These are phyloP conservation scores for Mycothermus thermophilus DNA, from an alignment of 495 filamentous ascomycete species.

Conservation along the genomic window DNA sequence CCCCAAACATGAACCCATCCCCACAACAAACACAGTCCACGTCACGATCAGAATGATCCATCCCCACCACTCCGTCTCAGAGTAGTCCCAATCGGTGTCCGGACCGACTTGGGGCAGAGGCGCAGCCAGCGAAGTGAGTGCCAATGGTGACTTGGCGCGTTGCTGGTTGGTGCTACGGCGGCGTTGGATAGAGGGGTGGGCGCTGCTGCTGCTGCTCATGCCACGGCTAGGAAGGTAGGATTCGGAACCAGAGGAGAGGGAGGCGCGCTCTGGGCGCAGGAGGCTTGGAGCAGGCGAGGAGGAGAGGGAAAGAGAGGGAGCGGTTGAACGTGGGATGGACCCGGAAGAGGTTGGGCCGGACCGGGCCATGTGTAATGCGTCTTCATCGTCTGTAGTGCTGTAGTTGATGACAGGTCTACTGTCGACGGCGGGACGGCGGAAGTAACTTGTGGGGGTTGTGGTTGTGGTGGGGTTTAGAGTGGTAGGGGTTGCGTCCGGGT, in stretches of 20 bases:
- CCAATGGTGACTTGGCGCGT: constrained; percentile 49
- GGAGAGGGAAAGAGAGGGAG: constrained; percentile 10
- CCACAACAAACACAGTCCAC: constrained; percentile 88
- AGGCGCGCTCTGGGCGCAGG: constrained; percentile 30
- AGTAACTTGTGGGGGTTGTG: constrained; percentile 7
- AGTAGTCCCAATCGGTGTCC: constrained; percentile 63
- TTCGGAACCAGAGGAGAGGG: constrained; percentile 47
- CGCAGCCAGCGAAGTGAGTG: constrained; percentile 24
- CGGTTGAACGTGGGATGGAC: constrained; percentile 9
- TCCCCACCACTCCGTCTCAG: constrained; percentile 92
- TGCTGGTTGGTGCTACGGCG: constrained; percentile 39
- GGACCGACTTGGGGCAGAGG: constrained; percentile 24
- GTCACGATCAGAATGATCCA: constrained; percentile 82
- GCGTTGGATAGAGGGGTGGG: constrained; percentile 21
- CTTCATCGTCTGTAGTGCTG: constrained; percentile 71
- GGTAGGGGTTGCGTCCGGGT: constrained; percentile 19
- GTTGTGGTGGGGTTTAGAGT: constrained; percentile 10
- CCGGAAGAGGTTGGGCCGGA: constrained; percentile 10
- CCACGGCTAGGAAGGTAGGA: constrained; percentile 39
- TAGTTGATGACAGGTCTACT: constrained; percentile 48
- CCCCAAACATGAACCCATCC: constrained; percentile 90
- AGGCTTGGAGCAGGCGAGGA: constrained; percentile 20
- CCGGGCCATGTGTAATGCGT: constrained; percentile 43
- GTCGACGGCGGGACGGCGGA: constrained; percentile 2
- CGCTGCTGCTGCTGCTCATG: background rate